Percentiles rank a stretch among this genome's conserved stretches.
phyloP scores from a whole-genome alignment of 176 grass and related monocot species.

The Bothriochloa decipiens region DNA sequence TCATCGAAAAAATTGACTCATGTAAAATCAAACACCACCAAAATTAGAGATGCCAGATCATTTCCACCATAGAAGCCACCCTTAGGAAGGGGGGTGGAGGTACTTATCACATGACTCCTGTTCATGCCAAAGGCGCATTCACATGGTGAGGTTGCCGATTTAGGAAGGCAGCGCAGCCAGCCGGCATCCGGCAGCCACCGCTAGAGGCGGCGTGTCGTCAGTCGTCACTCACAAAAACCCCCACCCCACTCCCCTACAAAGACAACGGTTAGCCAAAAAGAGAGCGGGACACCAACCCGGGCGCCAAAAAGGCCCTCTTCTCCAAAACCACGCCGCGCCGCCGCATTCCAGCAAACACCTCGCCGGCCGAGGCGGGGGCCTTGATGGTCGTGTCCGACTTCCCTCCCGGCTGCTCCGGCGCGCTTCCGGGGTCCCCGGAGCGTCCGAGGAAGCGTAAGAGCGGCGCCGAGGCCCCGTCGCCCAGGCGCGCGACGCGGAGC shows the following conservation, averaged over 20 bases:
- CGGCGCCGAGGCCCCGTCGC: background rate
- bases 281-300: constrained; percentile 13
- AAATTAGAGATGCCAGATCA: background rate
- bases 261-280: background rate
- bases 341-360: constrained; percentile 46
- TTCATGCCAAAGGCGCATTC: background rate
- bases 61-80: background rate
- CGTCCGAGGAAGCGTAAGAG: constrained; percentile 40
- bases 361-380: constrained; percentile 31
- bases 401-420: background rate
- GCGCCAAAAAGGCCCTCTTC: constrained; percentile 28
- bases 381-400: constrained; percentile 44
- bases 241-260: background rate
- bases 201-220: no score
- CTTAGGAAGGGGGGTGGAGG: background rate
- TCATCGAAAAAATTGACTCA: background rate
- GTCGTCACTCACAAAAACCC: background rate
- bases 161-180: constrained; percentile 1
- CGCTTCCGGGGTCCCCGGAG: background rate
- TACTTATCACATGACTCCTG: background rate
- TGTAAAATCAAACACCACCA: background rate
- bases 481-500: background rate
- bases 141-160: constrained; percentile 3
- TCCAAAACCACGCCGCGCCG: constrained; percentile 36
- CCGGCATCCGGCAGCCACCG: background rate